These are phyloP conservation scores for Rhododendron griersonianum DNA, from an alignment of 148 eudicot species.

Conservation along the genomic window DNA sequence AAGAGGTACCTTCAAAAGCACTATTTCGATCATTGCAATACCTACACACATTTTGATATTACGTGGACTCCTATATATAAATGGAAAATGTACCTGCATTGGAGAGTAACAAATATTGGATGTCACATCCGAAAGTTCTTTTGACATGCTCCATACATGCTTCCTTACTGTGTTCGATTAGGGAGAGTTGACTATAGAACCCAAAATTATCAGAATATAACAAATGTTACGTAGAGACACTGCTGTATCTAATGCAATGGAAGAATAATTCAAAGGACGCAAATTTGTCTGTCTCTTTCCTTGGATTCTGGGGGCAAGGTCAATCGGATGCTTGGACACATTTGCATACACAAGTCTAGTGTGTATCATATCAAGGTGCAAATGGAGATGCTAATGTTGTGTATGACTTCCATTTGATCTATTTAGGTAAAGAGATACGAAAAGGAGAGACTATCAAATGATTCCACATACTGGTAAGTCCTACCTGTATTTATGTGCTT, in stretches of 20 bases:
- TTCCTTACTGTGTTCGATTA: background rate
- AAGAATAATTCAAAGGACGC: background rate
- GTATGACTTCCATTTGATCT: background rate
- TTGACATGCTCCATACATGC: background rate
- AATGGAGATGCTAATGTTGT: slow-evolving; percentile 9
- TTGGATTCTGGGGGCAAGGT: background rate
- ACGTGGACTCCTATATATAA: background rate
- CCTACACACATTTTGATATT: background rate
- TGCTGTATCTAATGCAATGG: background rate
- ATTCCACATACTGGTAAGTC: slow-evolving; percentile 85
- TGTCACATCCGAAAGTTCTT: background rate
- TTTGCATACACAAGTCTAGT: background rate
- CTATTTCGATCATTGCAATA: background rate
- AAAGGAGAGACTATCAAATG: slow-evolving; percentile 61
- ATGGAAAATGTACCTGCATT: no score
- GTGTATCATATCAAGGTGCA: background rate
- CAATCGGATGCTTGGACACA: background rate
- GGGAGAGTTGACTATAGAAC: background rate
- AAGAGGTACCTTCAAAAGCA: slow-evolving; percentile 51
- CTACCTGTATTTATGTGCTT: background rate
- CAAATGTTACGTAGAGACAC: background rate
- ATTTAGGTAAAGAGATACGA: slow-evolving; percentile 81
- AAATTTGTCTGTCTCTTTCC: background rate
- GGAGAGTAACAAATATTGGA: background rate
- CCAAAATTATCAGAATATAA: background rate